These are phyloP conservation scores for Sanghuangporus sanghuang DNA, from an alignment of 1,284 basidiomycete species.

Conservation along the genomic window DNA sequence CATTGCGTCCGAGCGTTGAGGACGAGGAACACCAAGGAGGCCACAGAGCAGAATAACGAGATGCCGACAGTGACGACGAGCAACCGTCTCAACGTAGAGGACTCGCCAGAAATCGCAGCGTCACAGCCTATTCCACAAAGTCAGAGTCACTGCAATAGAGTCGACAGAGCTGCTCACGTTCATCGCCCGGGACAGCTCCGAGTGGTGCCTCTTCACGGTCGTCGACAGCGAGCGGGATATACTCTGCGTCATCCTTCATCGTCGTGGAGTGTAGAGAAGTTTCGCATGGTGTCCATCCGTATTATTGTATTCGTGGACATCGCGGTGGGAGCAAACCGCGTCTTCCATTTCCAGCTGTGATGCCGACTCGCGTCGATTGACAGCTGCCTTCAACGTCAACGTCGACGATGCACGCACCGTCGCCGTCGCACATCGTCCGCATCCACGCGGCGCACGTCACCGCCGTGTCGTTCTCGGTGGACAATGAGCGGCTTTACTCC, in stretches of 20 bases:
- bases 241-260: constrained; percentile 3
- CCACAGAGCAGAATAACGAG: constrained; percentile 3
- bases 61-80: neutral
- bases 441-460: constrained; percentile 36
- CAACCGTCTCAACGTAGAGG: neutral
- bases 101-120: neutral
- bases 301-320: neutral
- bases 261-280: neutral
- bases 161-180: neutral
- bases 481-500: constrained; percentile 76
- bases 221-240: constrained; percentile 6
- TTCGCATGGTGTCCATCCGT: neutral
- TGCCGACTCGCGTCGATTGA: neutral
- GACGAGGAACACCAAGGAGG: constrained; percentile 7
- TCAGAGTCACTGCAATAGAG: neutral
- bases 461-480: constrained; percentile 40
- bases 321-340: neutral
- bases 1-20: constrained; percentile 9
- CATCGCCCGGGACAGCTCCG: neutral
- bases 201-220: neutral
- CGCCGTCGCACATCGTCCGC: constrained; percentile 34
- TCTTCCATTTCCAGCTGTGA: neutral
- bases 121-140: neutral
- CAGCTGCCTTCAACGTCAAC: neutral
- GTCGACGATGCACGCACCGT: constrained; percentile 12